Evolutionary conservation across 139 green algal species (phyloP), one percentile per base, ranked within the genome.

Genomic region (Eudorina sp.): DNA sequence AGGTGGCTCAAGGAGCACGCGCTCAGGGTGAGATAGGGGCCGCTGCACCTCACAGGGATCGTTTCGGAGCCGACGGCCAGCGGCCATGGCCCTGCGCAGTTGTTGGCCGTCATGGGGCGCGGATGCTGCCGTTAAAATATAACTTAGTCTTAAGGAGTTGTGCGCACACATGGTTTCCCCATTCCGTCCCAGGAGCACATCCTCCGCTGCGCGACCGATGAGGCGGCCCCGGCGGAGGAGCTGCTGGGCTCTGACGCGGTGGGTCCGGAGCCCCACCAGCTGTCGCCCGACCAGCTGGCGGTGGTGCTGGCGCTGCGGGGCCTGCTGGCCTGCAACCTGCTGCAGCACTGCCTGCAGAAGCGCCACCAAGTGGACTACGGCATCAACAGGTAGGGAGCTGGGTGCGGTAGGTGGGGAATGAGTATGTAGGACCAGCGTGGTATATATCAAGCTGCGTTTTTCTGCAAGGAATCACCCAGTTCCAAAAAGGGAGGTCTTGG

Each of bases 281-380:
- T 83, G 55, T 27, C n/a, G 7, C 73, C 66, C 8, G 75, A 93
- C 13, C 55, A 94, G 75, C 36, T 19, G 29, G 78, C 58, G 0
- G 82, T 92, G 53, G 34, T 95, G 86, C 90, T 96, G 69, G 83
- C 62, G 16, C 87, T 94, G 83, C 68, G 93, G 23, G 93, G 93
- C 4, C 84, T 96, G 84, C 89, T 96, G 73, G 90, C 83, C 5
- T 85, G 48, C 29, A 83, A 79, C 66, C 53, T 95, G 75, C 89
- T 95, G 60, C n/a, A 89, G 86, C 91, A 95, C 74, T 91, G 88
- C 89, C 88, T 95, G 70, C 51, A 88, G 82, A 90, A 90, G 73
- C 53, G 93, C 0, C 81, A 92, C 84, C 43, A 31, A 3, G 91
- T 94, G 9, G 87, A 93, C 68, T 94, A 75, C 84, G 93, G 91